These are phyloP conservation scores for Ceratocystis colombiana DNA, from an alignment of 2,329 filamentous ascomycete genomes.

Conservation along the genomic window DNA sequence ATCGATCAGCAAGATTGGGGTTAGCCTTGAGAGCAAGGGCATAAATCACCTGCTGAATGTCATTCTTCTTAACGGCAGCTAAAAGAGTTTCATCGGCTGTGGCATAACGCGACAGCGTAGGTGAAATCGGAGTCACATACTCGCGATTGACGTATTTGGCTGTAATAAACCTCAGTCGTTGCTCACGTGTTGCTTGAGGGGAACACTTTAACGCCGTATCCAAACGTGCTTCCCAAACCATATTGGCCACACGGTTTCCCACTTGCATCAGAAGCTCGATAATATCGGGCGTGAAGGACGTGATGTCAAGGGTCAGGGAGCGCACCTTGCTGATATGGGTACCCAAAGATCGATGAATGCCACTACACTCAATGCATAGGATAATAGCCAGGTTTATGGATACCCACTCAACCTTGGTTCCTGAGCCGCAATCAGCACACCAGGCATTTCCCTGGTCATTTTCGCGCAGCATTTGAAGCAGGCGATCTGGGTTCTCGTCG, in stretches of 20 bases:
- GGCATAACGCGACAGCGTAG: slow-evolving; percentile 63
- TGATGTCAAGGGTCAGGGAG: slow-evolving; percentile 88
- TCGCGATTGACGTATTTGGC: slow-evolving; percentile 81
- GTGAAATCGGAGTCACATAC: slow-evolving; percentile 68
- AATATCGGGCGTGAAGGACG: slow-evolving; percentile 93
- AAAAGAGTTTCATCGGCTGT: slow-evolving; percentile 80
- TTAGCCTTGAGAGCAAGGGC: slow-evolving; percentile 78
- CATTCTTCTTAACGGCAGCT: slow-evolving; percentile 89
- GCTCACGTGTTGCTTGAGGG: slow-evolving; percentile 72
- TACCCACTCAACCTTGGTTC: slow-evolving; percentile 93
- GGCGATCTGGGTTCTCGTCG: slow-evolving; percentile 73
- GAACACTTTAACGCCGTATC: slow-evolving; percentile 64
- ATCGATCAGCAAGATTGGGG: slow-evolving; percentile 76
- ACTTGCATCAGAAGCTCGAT: slow-evolving; percentile 85
- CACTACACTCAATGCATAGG: slow-evolving; percentile 94
- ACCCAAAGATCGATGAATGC: slow-evolving; percentile 88
- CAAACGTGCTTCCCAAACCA: slow-evolving; percentile 85
- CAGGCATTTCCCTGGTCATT: slow-evolving; percentile 85
- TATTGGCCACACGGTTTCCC: slow-evolving; percentile 90
- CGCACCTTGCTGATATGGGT: slow-evolving; percentile 97
- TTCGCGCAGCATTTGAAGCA: slow-evolving; percentile 78
- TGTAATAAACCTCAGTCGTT: slow-evolving; percentile 89
- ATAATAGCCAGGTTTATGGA: slow-evolving; percentile 96
- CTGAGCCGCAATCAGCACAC: slow-evolving; percentile 90
- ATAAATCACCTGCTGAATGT: slow-evolving; percentile 87